Base-by-base conservation (phyloP, 164 flowering plant genomes). In the Taxillus chinensis region DNA sequence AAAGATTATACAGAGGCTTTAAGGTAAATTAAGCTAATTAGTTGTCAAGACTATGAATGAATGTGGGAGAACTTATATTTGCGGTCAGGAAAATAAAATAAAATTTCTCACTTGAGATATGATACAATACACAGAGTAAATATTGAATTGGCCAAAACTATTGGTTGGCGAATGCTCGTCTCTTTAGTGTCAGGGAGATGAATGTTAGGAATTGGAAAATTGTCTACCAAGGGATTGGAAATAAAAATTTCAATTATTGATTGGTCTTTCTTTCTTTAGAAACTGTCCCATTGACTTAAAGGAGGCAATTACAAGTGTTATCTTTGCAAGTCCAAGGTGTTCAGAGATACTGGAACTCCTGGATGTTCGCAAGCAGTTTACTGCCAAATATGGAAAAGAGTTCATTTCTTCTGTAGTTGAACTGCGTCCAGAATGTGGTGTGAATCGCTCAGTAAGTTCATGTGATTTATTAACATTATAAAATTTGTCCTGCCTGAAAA, bases 381-480 rank as follows among this genome's bases (percentile, higher is more conserved):
- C 82, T 3, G 78, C 89, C 61, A 93, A 93, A 73, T 93, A 93
- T 80, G 99, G 99, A 42, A 93, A 93, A 70, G 99, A 93, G 9
- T 93, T 90, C 61, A 62, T 71, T n/a, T 49, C 86, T 65, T 67
- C 93, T 11, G 90, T 97, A 46, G 70, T 79, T 64, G 99, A 90
- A 62, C 69, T 93, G 59, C 92, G 93, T 60, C 96, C 99, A 41
- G 78, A 85, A 10, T 79, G 87, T 83, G 97, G 97, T 67, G 99
- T 91, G 5, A 75, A 73, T 71, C 90, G 95, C 62, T 58, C 71
- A 73, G 99, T 91, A 71, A 74, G 86, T 71, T 40, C 48, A 0
- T 51, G 49, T n/a, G 63, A 53, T 45, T 41, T 14, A 51, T 8
- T 51, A 10, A 51, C 17, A 51, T 51, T 8, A 9, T 5, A 15